Conservation (phyloP, 2,329 filamentous ascomycete species). For the Fusarium decemcellulare region DNA sequence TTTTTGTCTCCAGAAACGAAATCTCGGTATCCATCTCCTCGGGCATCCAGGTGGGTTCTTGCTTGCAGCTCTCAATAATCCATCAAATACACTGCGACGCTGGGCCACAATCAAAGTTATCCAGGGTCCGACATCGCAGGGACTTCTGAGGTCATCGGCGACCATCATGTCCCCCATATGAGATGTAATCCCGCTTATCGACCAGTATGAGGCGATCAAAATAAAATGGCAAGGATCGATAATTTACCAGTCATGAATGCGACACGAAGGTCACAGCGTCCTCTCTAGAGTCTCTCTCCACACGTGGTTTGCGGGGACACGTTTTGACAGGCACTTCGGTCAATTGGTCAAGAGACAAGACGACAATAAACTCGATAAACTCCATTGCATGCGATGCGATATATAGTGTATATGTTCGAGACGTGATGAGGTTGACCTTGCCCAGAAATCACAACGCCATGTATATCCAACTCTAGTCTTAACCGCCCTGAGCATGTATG, state of each 20-base stretch:
- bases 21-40: neutral
- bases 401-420: neutral
- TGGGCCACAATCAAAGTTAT: neutral
- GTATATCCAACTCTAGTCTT: constrained; percentile 7
- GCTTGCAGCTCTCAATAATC: neutral
- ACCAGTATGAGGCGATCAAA: constrained; percentile 12
- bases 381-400: constrained; percentile 13
- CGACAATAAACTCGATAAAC: neutral
- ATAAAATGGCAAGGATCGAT: constrained; percentile 12
- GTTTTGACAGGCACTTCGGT: neutral
- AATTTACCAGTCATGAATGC: neutral
- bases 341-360: too few relatives aligned
- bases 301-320: neutral
- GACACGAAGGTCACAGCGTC: neutral
- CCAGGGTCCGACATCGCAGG: neutral
- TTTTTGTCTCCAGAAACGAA: neutral
- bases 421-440: neutral
- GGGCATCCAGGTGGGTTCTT: neutral
- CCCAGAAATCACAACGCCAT: constrained; percentile 6
- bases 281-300: neutral
- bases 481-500: constrained; percentile 57
- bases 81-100: neutral
- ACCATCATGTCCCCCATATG: constrained; percentile 18
- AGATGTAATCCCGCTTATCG: constrained; percentile 32
- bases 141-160: neutral